Evolutionary conservation across 345 rosid genomes (phyloP), one percentile per base, ranked within the genome.

Genomic region (Physaria fendleri): DNA sequence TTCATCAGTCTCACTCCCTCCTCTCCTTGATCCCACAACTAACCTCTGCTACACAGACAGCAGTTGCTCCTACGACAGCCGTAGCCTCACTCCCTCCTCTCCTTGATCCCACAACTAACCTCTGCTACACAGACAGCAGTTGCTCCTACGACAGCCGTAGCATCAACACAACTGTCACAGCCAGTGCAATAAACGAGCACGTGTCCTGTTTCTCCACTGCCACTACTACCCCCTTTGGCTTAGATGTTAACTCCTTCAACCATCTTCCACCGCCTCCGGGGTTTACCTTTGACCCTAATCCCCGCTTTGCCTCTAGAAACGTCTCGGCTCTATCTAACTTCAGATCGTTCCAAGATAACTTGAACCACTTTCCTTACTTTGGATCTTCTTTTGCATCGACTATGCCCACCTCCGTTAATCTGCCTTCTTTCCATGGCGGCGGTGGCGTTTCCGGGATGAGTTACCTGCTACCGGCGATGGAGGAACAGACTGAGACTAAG

Each of bases 191-290:
- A 8, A 37, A 74, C 10, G 84, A 83, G 97, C 99, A 93, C 99
- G 97, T 93, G 97, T 89, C 99, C 99, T 93, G 97, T 93, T 93
- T 93, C 99, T 93, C 97, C 99, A 93, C 88, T 72, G 77, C 76
- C 54, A 74, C 84, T 2, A 81, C 84, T 27, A 71, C 79, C n/a
- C 64, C 81, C 56, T 52, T 68, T 20, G 35, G 85, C 85, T 15
- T 66, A 47, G 64, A 56, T 14, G 45, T 47, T 38, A 58, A 56
- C 47, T 32, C 23, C 44, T 61, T 40, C 78, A 80, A 34, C 68
- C 56, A 54, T 34, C 41, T 52, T 28, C 64, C 50, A 56, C 54
- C 33, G 42, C 59, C 33, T 20, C 59, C 29, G 16, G 61, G 55
- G 47, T 68, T 69, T 60, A 55, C 8, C 27, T 67, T 72, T 60